Percentiles rank a stretch among this genome's conserved stretches.
phyloP scores from a whole-genome alignment of 2,329 filamentous ascomycete species.

The Aspergillus fumigatiaffinis region DNA sequence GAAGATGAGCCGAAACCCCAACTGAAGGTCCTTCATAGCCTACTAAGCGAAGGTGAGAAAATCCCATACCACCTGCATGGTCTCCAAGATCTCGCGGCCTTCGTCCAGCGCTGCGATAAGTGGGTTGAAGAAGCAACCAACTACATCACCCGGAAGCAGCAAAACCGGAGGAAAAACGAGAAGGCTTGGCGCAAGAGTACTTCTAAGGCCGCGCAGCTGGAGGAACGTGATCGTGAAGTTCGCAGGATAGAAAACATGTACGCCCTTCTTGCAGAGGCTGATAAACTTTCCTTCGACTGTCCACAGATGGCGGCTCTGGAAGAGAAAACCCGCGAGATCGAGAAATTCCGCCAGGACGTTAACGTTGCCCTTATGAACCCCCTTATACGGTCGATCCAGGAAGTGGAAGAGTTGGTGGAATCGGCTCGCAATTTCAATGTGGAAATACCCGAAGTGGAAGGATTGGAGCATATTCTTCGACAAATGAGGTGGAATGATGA shows the following conservation, averaged over 20 bases:
- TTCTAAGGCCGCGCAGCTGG: conserved; percentile 71
- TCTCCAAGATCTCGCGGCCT: conserved; percentile 74
- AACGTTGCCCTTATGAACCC: conserved; percentile 65
- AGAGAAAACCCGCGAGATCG: conserved; percentile 80
- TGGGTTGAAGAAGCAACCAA: conserved; percentile 97
- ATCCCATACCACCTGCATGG: conserved; percentile 87
- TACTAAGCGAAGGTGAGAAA: conserved; percentile 90
- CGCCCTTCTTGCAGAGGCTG: conserved; percentile 76
- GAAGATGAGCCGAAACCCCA: conserved; percentile 80
- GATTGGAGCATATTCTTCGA: conserved; percentile 72
- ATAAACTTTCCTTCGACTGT: conserved; percentile 87
- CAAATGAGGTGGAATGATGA: conserved; percentile 86
- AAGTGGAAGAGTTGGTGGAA: conserved; percentile 89
- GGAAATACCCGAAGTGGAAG: conserved; percentile 83
- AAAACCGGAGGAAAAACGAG: conserved; percentile 93
- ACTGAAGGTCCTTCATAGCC: conserved; percentile 75
- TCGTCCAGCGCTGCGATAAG: conserved; percentile 94
- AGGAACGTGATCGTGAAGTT: conserved; percentile 77
- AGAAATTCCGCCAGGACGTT: conserved; percentile 76
- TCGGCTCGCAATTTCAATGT: conserved; percentile 85
- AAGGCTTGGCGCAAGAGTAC: conserved; percentile 74
- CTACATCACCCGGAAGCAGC: conserved; percentile 95
- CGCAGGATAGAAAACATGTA: conserved; percentile 87
- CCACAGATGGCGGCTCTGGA: conserved; percentile 81
- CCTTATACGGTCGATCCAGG: conserved; percentile 59